Conservation (phyloP, 2,329 filamentous ascomycete species). For the Elsinoe necatrix region DNA sequence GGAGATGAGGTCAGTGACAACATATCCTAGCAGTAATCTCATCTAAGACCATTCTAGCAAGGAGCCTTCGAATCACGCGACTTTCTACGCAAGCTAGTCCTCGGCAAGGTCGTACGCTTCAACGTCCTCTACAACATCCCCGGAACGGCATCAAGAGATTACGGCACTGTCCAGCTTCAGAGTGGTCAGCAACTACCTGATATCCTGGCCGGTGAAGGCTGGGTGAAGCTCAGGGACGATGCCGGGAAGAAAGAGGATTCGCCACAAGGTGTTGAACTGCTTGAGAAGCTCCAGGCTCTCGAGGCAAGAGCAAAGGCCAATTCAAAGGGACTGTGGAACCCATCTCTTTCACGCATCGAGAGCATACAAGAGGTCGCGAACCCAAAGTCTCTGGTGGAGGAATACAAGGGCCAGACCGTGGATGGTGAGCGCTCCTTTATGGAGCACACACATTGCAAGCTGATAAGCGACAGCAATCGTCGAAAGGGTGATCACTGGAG, state of each 20-base stretch:
- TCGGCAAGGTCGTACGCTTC: slow-evolving; percentile 83
- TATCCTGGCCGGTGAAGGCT: slow-evolving; percentile 75
- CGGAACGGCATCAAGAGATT: slow-evolving; percentile 64
- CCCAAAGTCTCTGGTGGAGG: slow-evolving; percentile 64
- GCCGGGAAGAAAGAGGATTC: slow-evolving; percentile 84
- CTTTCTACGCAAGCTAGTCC: slow-evolving; percentile 71
- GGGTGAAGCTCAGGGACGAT: slow-evolving; percentile 89
- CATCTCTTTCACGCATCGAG: slow-evolving; percentile 58
- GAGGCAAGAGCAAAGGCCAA: slow-evolving; percentile 72
- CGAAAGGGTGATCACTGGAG: slow-evolving; percentile 84
- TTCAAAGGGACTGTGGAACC: slow-evolving; percentile 72
- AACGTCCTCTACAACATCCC: slow-evolving; percentile 81
- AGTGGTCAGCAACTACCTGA: slow-evolving; percentile 74
- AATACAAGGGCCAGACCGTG: slow-evolving; percentile 77
- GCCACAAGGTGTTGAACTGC: slow-evolving; percentile 58
- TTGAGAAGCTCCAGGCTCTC: slow-evolving; percentile 69
- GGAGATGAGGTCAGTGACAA: slow-evolving; percentile 62
- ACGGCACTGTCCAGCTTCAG: slow-evolving; percentile 69
- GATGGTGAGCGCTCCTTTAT: slow-evolving; percentile 45
- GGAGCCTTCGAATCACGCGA: slow-evolving; percentile 93
- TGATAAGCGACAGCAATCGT: slow-evolving; percentile 48
- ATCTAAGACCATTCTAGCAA: slow-evolving; percentile 41
- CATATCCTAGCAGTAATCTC: background rate
- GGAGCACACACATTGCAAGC: background rate
- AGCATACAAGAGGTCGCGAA: slow-evolving; percentile 74